A percentile compares a stretch with the other conserved stretches of the same genome.
Evolutionary conservation across 2,329 filamentous ascomycete genomes (phyloP).

Genomic region (Corniculantispora saksenae): DNA sequence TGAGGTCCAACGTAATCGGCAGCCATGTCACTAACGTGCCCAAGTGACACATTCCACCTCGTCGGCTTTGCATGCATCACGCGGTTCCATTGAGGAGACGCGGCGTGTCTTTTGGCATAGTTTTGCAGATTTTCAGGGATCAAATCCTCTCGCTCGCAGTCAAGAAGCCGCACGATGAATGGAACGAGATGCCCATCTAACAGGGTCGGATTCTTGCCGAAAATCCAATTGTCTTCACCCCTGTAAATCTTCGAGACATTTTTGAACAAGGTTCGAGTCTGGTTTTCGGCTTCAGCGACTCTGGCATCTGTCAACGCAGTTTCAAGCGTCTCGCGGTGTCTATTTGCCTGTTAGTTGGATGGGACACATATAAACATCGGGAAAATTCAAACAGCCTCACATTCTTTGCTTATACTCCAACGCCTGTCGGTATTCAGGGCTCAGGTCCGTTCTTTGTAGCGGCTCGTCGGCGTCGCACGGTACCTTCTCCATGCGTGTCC

Average conservation of each 20-base stretch:
- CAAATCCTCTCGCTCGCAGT: conserved; percentile 4
- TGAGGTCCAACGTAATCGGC: conserved; percentile 1
- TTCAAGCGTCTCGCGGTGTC: conserved; percentile 3
- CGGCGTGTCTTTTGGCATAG: neutral
- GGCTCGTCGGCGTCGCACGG: conserved; percentile 12
- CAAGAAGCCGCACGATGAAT: conserved; percentile 7
- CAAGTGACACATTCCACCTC: conserved; percentile 7
- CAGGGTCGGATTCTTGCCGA: neutral
- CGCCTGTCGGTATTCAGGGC: neutral
- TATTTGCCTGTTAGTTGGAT: neutral
- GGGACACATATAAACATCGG: too few species aligned
- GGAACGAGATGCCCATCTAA: conserved; percentile 8
- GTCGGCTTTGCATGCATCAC: conserved; percentile 10
- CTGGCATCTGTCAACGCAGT: conserved; percentile 5
- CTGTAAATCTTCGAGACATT: neutral
- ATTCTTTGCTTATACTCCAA: conserved; percentile 12
- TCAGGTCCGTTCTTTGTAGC: neutral
- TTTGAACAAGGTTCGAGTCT: neutral
- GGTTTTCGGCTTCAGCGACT: neutral
- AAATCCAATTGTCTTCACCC: neutral
- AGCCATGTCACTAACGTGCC: conserved; percentile 12
- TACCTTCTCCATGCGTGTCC: neutral
- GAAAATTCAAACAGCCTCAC: neutral
- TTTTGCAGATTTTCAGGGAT: conserved; percentile 1
- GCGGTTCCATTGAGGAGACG: neutral